These are phyloP conservation scores for Olyra latifolia DNA, from an alignment of 176 grass and related monocot species.

Conservation along the genomic window DNA sequence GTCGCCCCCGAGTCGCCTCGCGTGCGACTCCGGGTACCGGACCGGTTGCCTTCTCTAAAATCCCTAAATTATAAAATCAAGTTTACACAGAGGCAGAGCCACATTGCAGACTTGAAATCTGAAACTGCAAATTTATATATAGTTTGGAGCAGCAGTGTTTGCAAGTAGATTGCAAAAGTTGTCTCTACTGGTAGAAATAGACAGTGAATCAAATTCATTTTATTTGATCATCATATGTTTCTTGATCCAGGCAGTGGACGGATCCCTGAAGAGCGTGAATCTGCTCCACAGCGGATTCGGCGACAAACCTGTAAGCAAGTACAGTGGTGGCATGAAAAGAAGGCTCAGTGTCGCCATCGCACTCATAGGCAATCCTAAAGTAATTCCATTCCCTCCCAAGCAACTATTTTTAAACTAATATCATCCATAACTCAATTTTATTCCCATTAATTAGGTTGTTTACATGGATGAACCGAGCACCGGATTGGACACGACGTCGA, in stretches of 20 bases:
- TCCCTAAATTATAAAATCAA: background rate
- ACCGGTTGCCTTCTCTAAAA: too few species aligned
- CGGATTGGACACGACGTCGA: slow-evolving; percentile 70
- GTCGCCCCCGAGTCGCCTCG: too few species aligned
- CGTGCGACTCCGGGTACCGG: too few species aligned
- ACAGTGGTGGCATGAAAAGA: slow-evolving; percentile 98
- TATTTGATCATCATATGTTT: background rate
- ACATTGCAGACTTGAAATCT: background rate
- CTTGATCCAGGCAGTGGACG: slow-evolving; percentile 56
- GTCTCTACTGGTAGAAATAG: background rate
- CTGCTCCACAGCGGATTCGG: slow-evolving; percentile 69
- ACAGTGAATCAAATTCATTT: background rate
- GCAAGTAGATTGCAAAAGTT: background rate
- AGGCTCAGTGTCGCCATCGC: slow-evolving; percentile 93
- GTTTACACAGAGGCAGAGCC: background rate
- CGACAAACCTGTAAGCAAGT: slow-evolving; percentile 75
- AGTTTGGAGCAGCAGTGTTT: background rate
- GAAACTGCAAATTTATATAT: background rate
- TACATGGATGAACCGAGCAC: slow-evolving; percentile 99
- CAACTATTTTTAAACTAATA: background rate
- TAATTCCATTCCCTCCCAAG: background rate
- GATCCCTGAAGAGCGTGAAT: slow-evolving; percentile 83
- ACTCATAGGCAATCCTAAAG: slow-evolving; percentile 78
- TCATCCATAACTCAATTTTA: background rate
- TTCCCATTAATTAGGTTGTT: slow-evolving; percentile 54